phyloP scores from a whole-genome alignment of 2,329 filamentous ascomycete genomes.

The Xylariomycetidae sp. region DNA sequence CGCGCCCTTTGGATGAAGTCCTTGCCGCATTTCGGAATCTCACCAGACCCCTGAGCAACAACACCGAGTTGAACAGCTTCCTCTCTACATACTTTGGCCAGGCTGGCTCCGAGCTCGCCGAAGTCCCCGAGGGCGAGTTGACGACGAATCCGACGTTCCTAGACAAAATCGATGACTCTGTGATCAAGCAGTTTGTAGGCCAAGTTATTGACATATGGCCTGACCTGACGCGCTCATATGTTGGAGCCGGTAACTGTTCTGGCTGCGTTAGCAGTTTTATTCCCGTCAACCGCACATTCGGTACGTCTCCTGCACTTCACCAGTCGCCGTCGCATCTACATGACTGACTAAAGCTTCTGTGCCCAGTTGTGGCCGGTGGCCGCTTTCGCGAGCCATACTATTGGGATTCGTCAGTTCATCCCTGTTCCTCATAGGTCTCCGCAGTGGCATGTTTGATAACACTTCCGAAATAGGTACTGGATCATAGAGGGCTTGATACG shows the following conservation, averaged over 20 bases:
- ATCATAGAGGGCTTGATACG: slow-evolving; percentile 62
- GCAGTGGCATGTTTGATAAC: too few relatives aligned
- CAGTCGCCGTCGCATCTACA: too few relatives aligned
- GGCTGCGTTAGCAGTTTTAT: slow-evolving; percentile 46
- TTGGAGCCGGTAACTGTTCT: slow-evolving; percentile 47
- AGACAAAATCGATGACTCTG: slow-evolving; percentile 49
- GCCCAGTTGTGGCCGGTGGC: slow-evolving; percentile 68
- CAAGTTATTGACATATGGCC: slow-evolving; percentile 69
- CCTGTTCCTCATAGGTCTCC: too few relatives aligned
- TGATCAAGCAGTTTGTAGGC: slow-evolving; percentile 54
- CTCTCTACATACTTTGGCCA: slow-evolving; percentile 59
- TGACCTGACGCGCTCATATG: slow-evolving; percentile 57
- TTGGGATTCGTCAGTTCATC: slow-evolving; percentile 69
- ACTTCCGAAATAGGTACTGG: too few relatives aligned
- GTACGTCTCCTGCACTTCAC: too few relatives aligned
- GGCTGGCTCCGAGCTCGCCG: slow-evolving; percentile 58
- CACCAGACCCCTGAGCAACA: slow-evolving; percentile 56
- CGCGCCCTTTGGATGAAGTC: slow-evolving; percentile 54
- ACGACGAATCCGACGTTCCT: slow-evolving; percentile 55
- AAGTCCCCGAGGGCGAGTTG: slow-evolving; percentile 47
- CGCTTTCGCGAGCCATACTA: slow-evolving; percentile 68
- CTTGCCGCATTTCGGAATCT: slow-evolving; percentile 57
- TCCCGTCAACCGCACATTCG: slow-evolving; percentile 58
- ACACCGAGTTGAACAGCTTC: slow-evolving; percentile 57
- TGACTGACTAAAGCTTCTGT: too few relatives aligned